These are phyloP conservation scores for Helicostylum pulchrum DNA, from an alignment of 192 early-diverging fungal species.

Conservation along the genomic window DNA sequence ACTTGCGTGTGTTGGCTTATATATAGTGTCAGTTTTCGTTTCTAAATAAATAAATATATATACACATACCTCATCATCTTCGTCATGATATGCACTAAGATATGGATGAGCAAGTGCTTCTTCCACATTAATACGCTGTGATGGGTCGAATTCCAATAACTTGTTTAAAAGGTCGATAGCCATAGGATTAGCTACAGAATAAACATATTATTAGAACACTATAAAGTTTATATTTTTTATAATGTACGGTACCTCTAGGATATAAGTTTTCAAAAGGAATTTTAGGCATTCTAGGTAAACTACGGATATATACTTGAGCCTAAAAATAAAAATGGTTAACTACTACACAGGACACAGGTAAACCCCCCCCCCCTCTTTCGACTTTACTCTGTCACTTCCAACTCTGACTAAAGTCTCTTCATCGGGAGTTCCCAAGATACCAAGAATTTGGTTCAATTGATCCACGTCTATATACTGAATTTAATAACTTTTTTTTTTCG, in stretches of 20 bases:
- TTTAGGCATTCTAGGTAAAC: slow-evolving; percentile 83
- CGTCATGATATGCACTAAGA: slow-evolving; percentile 88
- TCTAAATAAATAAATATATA: neutral
- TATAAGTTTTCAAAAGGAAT: slow-evolving; percentile 86
- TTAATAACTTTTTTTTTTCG: slow-evolving; percentile 31
- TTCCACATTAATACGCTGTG: slow-evolving; percentile 88
- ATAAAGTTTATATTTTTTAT: slow-evolving; percentile 33
- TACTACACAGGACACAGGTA: too few species aligned
- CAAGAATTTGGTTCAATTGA: slow-evolving; percentile 96
- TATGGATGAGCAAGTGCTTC: slow-evolving; percentile 92
- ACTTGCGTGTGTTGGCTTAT: slow-evolving; percentile 58
- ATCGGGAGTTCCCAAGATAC: slow-evolving; percentile 94
- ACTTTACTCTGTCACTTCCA: slow-evolving; percentile 81
- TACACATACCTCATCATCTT: slow-evolving; percentile 65
- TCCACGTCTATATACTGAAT: slow-evolving; percentile 67
- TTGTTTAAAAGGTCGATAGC: slow-evolving; percentile 88
- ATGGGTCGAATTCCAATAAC: slow-evolving; percentile 91
- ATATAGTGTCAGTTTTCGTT: neutral
- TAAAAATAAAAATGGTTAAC: slow-evolving; percentile 28
- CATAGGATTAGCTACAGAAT: slow-evolving; percentile 27
- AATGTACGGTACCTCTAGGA: slow-evolving; percentile 63
- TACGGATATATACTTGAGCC: slow-evolving; percentile 95
- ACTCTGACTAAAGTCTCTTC: slow-evolving; percentile 82
- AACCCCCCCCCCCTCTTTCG: too few species aligned
- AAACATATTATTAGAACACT: slow-evolving; percentile 9